Conservation (phyloP, 2,329 filamentous ascomycete species). For the Aspergillus terreus region DNA sequence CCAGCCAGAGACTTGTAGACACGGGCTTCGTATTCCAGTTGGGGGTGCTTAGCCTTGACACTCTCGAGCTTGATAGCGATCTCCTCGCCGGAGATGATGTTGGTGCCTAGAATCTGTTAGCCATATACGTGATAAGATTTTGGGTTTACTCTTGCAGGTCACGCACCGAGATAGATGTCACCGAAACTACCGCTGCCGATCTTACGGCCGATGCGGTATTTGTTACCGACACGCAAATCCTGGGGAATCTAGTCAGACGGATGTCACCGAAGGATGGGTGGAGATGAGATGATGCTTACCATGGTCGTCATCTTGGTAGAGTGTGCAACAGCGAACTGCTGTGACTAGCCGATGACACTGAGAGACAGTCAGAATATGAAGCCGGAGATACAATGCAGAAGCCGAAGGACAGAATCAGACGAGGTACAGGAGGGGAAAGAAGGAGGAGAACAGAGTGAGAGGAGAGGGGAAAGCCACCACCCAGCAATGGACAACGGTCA, state of each 20-base stretch:
- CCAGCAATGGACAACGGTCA: constrained; percentile 6
- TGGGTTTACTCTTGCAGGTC: neutral
- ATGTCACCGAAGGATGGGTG: neutral
- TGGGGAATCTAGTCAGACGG: constrained; percentile 40
- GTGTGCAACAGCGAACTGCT: constrained; percentile 26
- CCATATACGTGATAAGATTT: neutral
- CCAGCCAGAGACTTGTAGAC: constrained; percentile 85
- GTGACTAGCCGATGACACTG: constrained; percentile 14
- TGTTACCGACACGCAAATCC: constrained; percentile 99
- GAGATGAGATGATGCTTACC: constrained; percentile 23
- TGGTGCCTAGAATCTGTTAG: constrained; percentile 65
- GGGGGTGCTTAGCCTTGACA: constrained; percentile 98
- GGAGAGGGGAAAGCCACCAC: constrained; percentile 5
- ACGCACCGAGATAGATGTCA: constrained; percentile 85
- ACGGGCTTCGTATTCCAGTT: constrained; percentile 96
- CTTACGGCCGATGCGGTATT: constrained; percentile 99
- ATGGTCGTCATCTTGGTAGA: constrained; percentile 36
- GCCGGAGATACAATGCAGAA: neutral
- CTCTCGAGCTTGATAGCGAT: constrained; percentile 99
- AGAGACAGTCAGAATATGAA: neutral
- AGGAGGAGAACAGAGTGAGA: neutral
- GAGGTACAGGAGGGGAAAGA: neutral
- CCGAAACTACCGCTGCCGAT: constrained; percentile 97
- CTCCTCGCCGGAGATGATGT: constrained; percentile 99
- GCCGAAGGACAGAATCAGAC: neutral